phyloP scores from a whole-genome alignment of 2,329 filamentous ascomycete genomes.

The Nannizziopsis arthrosporioides region DNA sequence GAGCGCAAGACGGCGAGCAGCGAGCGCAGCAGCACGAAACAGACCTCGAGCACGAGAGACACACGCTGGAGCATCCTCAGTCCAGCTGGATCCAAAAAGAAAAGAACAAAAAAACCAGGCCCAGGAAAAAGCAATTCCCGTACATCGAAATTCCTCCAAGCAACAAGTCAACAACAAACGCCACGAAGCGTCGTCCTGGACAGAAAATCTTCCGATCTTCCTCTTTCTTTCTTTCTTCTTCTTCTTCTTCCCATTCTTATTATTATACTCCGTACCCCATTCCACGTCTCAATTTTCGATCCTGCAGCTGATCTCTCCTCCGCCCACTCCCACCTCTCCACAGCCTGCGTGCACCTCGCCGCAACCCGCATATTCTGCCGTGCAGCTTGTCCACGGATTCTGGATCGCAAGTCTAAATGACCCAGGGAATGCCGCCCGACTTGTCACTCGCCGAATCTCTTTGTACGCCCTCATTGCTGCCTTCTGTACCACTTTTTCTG shows the following conservation, averaged over 20 bases:
- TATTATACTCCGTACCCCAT: too few relatives aligned
- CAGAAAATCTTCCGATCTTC: too few relatives aligned
- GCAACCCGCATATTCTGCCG: constrained; percentile 7
- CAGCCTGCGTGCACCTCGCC: neutral
- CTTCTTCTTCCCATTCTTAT: neutral
- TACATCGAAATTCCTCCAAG: neutral
- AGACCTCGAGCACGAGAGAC: too few relatives aligned
- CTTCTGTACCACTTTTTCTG: constrained; percentile 14
- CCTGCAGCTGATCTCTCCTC: neutral
- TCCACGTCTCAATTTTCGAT: constrained; percentile 1
- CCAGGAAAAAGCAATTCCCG: constrained; percentile 1
- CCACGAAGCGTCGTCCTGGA: too few relatives aligned
- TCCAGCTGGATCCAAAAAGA: too few relatives aligned
- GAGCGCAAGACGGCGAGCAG: neutral
- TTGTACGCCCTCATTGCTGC: constrained; percentile 16
- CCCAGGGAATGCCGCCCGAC: constrained; percentile 11
- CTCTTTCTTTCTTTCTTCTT: too few relatives aligned
- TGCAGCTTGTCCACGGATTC: constrained; percentile 4
- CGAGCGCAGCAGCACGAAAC: too few relatives aligned
- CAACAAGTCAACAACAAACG: neutral
- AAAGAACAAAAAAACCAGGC: neutral
- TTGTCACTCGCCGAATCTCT: constrained; percentile 12
- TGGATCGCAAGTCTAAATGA: constrained; percentile 6
- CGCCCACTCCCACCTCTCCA: neutral
- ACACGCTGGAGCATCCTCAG: too few relatives aligned